Evolutionary conservation across 768 basidiomycete species (phyloP), one percentile per base, ranked within the genome.

Genomic region (Lactarius pseudohatsudake): DNA sequence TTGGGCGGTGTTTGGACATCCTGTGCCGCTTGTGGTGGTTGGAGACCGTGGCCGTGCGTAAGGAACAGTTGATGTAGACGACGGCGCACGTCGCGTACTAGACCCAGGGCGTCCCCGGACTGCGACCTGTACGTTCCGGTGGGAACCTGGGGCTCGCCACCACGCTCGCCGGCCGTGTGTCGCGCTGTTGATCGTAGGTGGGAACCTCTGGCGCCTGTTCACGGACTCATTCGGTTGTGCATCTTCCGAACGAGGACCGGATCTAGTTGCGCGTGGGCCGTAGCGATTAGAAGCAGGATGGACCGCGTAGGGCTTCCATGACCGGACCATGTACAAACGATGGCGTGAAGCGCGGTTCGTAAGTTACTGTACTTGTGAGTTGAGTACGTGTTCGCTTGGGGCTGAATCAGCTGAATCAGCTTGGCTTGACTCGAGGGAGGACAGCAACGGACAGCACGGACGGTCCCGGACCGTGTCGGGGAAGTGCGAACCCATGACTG

Each of bases 151-250:
- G 5, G 20, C 30, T 22, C 26, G 57, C 47, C 56, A 34, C 53
- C 53, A 38, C 16, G 18, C 20, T 26, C 40, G 22, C 8, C 40
- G 64, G 55, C 28, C 54, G 41, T 28, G 15, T 36, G 43, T 22
- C 22, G 41, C 61, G n/a, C n/a, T 66, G 10, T 22, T 62, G 38
- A 70, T 45, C 0, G 61, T 26, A 0, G 68, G 70, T 20, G 70
- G 70, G 22, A 15, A 4, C 7, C 47, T 54, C 32, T 62, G 57
- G 4, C 68, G 64, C 18, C 45, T 69, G 30, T 62, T 60, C 18
- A 70, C 55, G 2, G 54, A 62, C 36, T 70, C 68, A 16, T 70
- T 70, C 47, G 68, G 70, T 38, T 70, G 70, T 1, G 68, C 70
- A 56, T 70, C 68, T 61, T 70, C 70, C 2, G 59, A 16, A 28